Conservation (phyloP, 441 rosid species). For the Bocquillonia castaneifolia region DNA sequence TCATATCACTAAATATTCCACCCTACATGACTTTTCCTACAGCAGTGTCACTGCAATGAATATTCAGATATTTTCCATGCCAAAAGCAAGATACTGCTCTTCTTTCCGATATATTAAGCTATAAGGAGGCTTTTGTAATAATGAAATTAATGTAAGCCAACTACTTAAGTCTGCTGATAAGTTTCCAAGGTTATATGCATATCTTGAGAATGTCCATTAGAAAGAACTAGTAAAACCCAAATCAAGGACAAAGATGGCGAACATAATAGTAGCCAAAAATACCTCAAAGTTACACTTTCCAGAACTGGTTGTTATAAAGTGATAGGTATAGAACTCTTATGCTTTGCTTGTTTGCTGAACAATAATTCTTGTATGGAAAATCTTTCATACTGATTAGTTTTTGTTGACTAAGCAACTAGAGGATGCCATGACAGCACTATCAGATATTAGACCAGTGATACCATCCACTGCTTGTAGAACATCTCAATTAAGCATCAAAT, state of each 20-base stretch:
- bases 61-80: not conserved
- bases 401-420: not conserved
- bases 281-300: not conserved
- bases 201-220: not conserved
- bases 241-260: not conserved
- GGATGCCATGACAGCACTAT: not conserved
- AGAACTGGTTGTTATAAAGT: not conserved
- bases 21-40: not conserved
- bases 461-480: too few relatives aligned
- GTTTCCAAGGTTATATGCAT: not conserved
- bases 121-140: not conserved
- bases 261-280: not conserved
- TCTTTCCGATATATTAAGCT: not conserved
- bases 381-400: not conserved
- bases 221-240: not conserved
- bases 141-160: not conserved
- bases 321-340: not conserved
- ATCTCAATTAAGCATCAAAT: too few relatives aligned
- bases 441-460: not conserved
- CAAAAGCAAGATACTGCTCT: constrained; percentile 1
- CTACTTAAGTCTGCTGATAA: not conserved
- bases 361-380: not conserved
- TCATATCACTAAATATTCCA: not conserved
- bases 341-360: not conserved
- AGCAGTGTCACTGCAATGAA: not conserved